Evolutionary conservation across 2,329 filamentous ascomycete genomes (phyloP).

Genomic region (Grosmannia clavigera): DNA sequence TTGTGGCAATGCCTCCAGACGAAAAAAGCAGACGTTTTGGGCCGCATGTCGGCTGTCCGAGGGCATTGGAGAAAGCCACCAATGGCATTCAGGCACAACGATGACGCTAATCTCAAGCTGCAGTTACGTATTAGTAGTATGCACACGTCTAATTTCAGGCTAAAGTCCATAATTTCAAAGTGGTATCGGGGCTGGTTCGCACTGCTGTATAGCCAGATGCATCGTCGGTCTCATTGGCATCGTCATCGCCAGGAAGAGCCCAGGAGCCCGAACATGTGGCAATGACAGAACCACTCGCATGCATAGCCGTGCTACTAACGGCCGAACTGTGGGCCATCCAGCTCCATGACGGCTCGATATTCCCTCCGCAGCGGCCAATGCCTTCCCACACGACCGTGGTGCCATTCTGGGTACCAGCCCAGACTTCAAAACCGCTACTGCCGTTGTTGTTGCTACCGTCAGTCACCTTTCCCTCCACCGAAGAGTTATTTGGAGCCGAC

Average conservation of each 20-base stretch:
- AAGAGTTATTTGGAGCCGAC: background rate
- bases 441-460: background rate
- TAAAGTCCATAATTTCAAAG: conserved; percentile 10
- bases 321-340: conserved; percentile 36
- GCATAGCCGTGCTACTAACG: conserved; percentile 37
- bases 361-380: conserved; percentile 35
- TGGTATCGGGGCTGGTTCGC: background rate
- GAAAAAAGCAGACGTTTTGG: conserved; percentile 39
- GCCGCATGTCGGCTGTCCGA: conserved; percentile 36
- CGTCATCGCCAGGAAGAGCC: conserved; percentile 15
- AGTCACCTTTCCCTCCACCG: background rate
- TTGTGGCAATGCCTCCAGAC: conserved; percentile 41
- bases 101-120: background rate
- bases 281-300: conserved; percentile 41
- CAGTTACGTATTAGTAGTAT: background rate
- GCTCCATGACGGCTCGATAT: conserved; percentile 32
- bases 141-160: background rate
- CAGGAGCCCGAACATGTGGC: conserved; percentile 46
- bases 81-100: background rate
- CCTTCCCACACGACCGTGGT: conserved; percentile 46
- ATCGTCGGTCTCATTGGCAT: background rate
- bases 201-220: background rate
- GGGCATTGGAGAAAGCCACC: background rate
- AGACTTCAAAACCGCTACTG: conserved; percentile 42
- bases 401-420: conserved; percentile 45